A percentile compares a stretch with the other conserved stretches of the same genome.
These are phyloP conservation scores for Alternaria conjuncta DNA, from an alignment of 2,329 filamentous ascomycete species.

Conservation along the genomic window DNA sequence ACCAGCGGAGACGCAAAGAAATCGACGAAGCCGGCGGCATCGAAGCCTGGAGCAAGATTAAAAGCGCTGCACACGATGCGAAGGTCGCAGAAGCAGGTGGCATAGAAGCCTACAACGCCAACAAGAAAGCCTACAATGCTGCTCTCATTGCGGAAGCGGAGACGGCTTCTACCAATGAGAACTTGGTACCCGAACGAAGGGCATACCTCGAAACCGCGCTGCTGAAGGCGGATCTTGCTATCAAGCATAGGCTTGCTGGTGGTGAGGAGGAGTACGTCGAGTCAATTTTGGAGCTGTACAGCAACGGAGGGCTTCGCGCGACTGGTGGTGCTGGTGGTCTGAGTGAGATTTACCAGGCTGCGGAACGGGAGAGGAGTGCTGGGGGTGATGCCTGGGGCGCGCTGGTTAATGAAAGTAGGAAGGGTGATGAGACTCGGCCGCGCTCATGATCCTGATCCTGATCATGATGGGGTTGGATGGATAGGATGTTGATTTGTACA, in stretches of 20 bases:
- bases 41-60: constrained; percentile 18
- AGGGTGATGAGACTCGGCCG: neutral
- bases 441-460: neutral
- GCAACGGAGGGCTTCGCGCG: constrained; percentile 3
- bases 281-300: constrained; percentile 6
- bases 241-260: constrained; percentile 21
- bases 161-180: constrained; percentile 22
- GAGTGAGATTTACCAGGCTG: constrained; percentile 2
- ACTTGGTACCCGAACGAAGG: constrained; percentile 17
- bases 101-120: constrained; percentile 12
- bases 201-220: constrained; percentile 24
- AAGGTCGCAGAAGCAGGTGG: constrained; percentile 19
- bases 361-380: constrained; percentile 1
- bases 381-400: constrained; percentile 26
- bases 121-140: constrained; percentile 16
- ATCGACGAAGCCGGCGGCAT: constrained; percentile 24
- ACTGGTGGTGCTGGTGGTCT: neutral
- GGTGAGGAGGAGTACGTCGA: constrained; percentile 26
- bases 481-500: neutral
- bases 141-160: constrained; percentile 26
- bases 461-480: constrained; percentile 1
- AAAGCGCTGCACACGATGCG: constrained; percentile 12
- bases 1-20: constrained; percentile 16
- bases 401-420: constrained; percentile 21
- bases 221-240: constrained; percentile 27